phyloP scores from a whole-genome alignment of 2,329 filamentous ascomycete genomes.

The Colletotrichum filicis region DNA sequence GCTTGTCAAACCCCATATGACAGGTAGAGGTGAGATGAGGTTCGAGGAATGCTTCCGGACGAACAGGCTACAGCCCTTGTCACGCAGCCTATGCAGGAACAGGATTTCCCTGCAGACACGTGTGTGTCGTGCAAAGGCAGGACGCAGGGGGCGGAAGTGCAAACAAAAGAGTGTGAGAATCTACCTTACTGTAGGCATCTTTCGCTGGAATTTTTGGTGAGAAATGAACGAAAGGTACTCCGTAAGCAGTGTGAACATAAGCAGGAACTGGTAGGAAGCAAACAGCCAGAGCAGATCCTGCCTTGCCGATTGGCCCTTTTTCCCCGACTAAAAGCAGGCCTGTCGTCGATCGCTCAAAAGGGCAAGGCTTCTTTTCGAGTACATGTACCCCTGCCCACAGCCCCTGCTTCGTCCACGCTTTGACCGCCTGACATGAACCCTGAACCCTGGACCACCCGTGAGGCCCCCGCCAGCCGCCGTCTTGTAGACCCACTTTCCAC shows the following conservation, averaged over 20 bases:
- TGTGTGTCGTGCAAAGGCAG: background rate
- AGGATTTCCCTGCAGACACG: slow-evolving; percentile 1
- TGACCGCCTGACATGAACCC: background rate
- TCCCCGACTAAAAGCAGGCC: slow-evolving; percentile 8
- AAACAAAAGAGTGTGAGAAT: background rate
- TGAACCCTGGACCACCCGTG: slow-evolving; percentile 6
- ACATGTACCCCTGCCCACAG: background rate
- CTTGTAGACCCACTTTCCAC: background rate
- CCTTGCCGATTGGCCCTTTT: slow-evolving; percentile 22
- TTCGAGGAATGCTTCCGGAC: background rate
- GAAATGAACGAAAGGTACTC: background rate
- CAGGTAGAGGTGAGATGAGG: background rate
- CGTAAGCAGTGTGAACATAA: background rate
- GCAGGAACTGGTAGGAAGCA: background rate
- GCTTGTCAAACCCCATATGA: background rate
- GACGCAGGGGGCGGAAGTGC: background rate
- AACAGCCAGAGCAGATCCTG: background rate
- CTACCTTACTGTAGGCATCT: background rate
- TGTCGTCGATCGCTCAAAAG: slow-evolving; percentile 19
- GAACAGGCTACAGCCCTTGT: no score
- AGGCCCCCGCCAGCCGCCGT: background rate
- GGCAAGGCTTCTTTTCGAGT: slow-evolving; percentile 9
- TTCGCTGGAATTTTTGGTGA: background rate
- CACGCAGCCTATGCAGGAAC: background rate
- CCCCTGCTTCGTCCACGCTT: background rate